Conservation (phyloP, 1,284 basidiomycete species). For the Ganoderma lucidum region DNA sequence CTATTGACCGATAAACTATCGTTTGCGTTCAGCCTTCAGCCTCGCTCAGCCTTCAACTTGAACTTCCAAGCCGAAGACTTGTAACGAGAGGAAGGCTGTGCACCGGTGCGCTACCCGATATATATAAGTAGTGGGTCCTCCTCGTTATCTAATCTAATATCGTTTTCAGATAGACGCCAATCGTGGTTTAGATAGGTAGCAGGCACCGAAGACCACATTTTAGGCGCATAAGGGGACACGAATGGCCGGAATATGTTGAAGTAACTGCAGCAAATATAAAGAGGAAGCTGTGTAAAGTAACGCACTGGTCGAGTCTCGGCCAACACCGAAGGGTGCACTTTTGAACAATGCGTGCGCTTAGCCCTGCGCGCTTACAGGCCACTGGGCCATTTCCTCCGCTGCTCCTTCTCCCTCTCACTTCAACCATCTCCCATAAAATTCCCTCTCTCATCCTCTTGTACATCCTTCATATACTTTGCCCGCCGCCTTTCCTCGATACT, state of each 20-base stretch:
- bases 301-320: neutral
- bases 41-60: too few species aligned
- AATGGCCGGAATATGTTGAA: neutral
- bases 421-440: neutral
- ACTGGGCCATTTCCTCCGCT: neutral
- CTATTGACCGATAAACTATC: neutral
- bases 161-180: neutral
- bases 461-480: neutral
- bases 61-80: neutral
- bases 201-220: neutral
- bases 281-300: neutral
- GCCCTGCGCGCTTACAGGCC: neutral
- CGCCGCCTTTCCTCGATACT: neutral
- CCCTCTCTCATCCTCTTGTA: neutral
- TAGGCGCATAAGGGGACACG: neutral
- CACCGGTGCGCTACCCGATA: neutral
- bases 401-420: neutral
- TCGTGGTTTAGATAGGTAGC: neutral
- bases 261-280: neutral
- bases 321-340: neutral
- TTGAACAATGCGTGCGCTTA: neutral
- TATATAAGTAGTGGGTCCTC: neutral
- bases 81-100: neutral
- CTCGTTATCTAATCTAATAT: neutral
- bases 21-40: neutral